Evolutionary conservation across 495 filamentous ascomycete genomes (phyloP).

Genomic region (Thermochaetoides thermophila): DNA sequence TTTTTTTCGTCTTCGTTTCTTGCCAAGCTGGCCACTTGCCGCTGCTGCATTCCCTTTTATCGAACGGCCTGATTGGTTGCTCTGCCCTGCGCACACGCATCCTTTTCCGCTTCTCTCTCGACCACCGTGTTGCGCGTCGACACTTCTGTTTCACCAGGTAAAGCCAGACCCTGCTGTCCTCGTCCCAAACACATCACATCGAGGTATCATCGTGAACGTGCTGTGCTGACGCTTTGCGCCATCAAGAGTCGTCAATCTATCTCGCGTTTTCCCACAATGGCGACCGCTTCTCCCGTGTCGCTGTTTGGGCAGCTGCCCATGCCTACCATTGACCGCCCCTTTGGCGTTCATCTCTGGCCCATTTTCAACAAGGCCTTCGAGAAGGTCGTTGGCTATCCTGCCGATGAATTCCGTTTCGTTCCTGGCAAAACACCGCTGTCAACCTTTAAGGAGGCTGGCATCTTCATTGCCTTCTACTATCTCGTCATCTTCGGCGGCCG

Average conservation of each 20-base stretch:
- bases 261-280: constrained; percentile 18
- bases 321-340: constrained; percentile 80
- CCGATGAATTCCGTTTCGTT: constrained; percentile 55
- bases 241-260: constrained; percentile 5
- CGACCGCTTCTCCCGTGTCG: constrained; percentile 31
- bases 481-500: constrained; percentile 61
- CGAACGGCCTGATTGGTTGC: constrained; percentile 1
- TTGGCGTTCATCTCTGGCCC: constrained; percentile 86
- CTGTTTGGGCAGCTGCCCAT: constrained; percentile 49
- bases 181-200: background rate
- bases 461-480: constrained; percentile 57
- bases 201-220: too few species aligned
- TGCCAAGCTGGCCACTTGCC: constrained; percentile 1
- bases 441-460: constrained; percentile 48
- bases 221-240: constrained; percentile 2
- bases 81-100: too few species aligned
- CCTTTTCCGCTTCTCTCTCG: background rate
- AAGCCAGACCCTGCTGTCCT: too few species aligned
- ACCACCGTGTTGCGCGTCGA: constrained; percentile 5
- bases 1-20: constrained; percentile 3
- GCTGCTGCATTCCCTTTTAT: background rate
- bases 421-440: constrained; percentile 56
- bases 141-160: background rate
- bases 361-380: constrained; percentile 79
- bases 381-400: constrained; percentile 52